Evolutionary conservation across 1,284 basidiomycete species (phyloP).

Genomic region (Cerioporus squamosus): DNA sequence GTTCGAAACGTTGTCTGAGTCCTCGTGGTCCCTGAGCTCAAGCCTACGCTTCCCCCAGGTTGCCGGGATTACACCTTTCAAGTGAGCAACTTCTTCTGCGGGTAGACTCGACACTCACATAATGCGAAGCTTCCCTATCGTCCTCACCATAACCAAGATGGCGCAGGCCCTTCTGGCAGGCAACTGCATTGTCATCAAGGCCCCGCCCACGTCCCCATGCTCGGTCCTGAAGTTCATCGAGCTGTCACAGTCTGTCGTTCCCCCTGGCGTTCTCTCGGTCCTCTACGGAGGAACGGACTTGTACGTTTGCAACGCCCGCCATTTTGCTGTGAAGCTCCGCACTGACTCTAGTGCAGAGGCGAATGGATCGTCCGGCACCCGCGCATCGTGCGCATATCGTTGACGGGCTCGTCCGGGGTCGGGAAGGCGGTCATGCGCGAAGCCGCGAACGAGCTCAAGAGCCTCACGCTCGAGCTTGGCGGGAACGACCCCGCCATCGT

Average conservation of each 20-base stretch:
- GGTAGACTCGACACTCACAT: not conserved
- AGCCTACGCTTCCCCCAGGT: not conserved
- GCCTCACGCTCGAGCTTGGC: slow-evolving; percentile 23
- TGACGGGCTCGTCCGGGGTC: slow-evolving; percentile 17
- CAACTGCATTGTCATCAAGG: slow-evolving; percentile 60
- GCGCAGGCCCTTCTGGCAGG: slow-evolving; percentile 59
- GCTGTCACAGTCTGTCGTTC: slow-evolving; percentile 19
- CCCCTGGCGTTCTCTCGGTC: slow-evolving; percentile 21
- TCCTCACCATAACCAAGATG: slow-evolving; percentile 55
- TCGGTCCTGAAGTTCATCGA: slow-evolving; percentile 19
- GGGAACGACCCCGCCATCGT: slow-evolving; percentile 26
- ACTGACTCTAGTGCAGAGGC: slow-evolving; percentile 7
- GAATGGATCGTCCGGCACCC: slow-evolving; percentile 20
- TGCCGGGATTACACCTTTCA: slow-evolving; percentile 12
- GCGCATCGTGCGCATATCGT: slow-evolving; percentile 16
- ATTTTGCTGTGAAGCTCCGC: too few species aligned
- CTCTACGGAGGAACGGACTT: slow-evolving; percentile 19
- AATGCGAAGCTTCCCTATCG: slow-evolving; percentile 32
- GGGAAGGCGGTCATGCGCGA: slow-evolving; percentile 20
- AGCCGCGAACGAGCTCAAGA: slow-evolving; percentile 15
- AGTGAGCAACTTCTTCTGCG: slow-evolving; percentile 1
- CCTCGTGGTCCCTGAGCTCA: not conserved
- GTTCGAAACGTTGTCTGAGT: not conserved
- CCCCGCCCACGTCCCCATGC: slow-evolving; percentile 20
- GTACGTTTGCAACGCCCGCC: slow-evolving; percentile 1